Evolutionary conservation across 305 asterid species (phyloP), one percentile per base, ranked within the genome.

Genomic region (Plantago lanceolata): DNA sequence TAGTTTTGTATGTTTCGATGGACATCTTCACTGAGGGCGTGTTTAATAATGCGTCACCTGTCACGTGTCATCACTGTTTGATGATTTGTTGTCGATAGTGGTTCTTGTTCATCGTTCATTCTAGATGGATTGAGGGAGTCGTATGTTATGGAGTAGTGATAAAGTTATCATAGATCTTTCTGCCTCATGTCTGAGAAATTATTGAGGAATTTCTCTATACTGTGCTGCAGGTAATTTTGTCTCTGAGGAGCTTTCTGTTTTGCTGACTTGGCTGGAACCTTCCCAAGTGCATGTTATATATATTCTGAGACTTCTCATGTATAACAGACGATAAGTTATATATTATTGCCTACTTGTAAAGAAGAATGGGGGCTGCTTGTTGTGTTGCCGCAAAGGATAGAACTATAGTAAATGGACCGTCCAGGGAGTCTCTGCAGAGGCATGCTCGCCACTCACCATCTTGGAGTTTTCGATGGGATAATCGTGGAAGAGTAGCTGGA

Each of bases 401-500:
- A 75, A 79, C 83, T 59, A 64, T 69, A 51, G 65, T 73, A 51
- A 82, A 78, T 71, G 83, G 85, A 62, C 68, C 95, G 48, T 78
- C 88, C 19, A 66, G 74, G 63, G 96, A 86, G 44, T 65, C 76
- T 64, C 62, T 83, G 66, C 90, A 82, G 65, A 82, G 93, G 79
- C 94, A 90, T 50, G 57, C 71, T 49, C 82, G 86, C 61, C 73
- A 82, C 81, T 94, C 99, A 13, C 99, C 99, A 56, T 81, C 88
- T 15, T 94, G 97, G 96, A 94, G 94, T 78, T 84, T 90, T 74
- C 85, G 97, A 60, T 88, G 97, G 97, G 97, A 94, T 79, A 90
- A 84, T 67, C 90, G 93, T 51, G 88, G 92, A 33, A 82, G 96
- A 48, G 95, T 90, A 59, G 93, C 85, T 56, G 99, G 95, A 68